Evolutionary conservation across 129 eudicot genomes (phyloP).

Genomic region (Escallonia herrerae): DNA sequence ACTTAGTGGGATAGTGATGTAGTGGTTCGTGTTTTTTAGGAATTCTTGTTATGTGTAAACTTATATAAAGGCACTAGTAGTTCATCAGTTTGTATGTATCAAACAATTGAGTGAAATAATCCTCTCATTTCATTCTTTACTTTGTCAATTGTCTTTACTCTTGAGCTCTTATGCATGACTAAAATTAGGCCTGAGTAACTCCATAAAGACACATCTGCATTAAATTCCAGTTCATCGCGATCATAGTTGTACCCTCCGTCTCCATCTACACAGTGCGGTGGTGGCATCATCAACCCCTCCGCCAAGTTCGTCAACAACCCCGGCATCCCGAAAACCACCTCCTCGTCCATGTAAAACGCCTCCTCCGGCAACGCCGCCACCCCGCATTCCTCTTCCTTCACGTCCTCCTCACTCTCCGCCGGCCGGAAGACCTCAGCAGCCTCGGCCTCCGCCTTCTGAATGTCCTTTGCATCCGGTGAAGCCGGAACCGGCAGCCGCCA

Average conservation of each 20-base stretch:
- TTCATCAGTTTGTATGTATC: too few relatives aligned
- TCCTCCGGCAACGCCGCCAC: constrained; percentile 17
- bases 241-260: constrained; percentile 10
- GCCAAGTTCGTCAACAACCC: constrained; percentile 52
- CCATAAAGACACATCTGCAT: constrained; percentile 45
- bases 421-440: constrained; percentile 62
- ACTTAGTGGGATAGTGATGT: too few relatives aligned
- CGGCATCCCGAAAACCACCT: constrained; percentile 48
- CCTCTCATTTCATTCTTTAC: too few relatives aligned
- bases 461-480: constrained; percentile 42
- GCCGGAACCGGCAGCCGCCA: constrained; percentile 53
- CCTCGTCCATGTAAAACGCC: constrained; percentile 39
- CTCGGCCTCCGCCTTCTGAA: constrained; percentile 64
- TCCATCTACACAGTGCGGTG: constrained; percentile 24
- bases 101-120: too few relatives aligned
- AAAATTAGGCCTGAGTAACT: constrained; percentile 19
- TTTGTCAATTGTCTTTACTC: too few relatives aligned
- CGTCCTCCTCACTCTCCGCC: not conserved
- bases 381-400: constrained; percentile 3
- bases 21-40: too few relatives aligned
- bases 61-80: too few relatives aligned
- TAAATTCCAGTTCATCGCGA: constrained; percentile 26
- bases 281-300: constrained; percentile 62
- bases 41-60: too few relatives aligned
- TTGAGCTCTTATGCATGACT: too few relatives aligned